Base-by-base conservation (phyloP, 108 stramenopile genomes). In the Conticribra weissflogii region DNA sequence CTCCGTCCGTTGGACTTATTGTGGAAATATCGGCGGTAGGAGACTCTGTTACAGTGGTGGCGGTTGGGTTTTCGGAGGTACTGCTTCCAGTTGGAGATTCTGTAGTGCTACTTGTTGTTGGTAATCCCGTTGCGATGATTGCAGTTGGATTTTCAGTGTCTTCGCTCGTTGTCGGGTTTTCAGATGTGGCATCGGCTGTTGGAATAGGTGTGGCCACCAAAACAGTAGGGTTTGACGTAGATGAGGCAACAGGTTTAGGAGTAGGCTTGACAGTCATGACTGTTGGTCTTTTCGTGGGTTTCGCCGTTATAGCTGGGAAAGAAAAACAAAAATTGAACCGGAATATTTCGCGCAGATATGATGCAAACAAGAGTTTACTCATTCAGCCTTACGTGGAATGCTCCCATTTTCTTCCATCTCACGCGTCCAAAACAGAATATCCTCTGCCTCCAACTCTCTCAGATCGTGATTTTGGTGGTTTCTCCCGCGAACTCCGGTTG, bases 391-490 rank as follows among this genome's bases (percentile, higher is more conserved):
- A 41, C 36, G 8, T 41, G 36, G 36, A 41, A 41, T 5, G 12
- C 47, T 28, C 47, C 62, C 44, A 46, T 3, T 48, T 18, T 32
- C 24, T 5, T 46, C 22, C 44, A 68, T 55, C 21, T 31, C 16
- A 17, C 67, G 67, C 24, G 55, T 57, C 67, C 55, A 68, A 56
- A 68, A 68, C 25, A 49, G 27, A 30, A 68, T 47, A 47, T 68
- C 67, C 28, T 68, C 67, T 5, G 36, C 56, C 32, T 66, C 33
- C 18, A 66, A 9, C 14, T 32, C 23, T 30, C 33, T 27, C 15
- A 21, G 19, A 16, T 36, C 59, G 1, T 33, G 9, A 3, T 5
- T 4, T 51, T 14, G 9, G 18, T 51, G 50, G 16, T 51, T 5
- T 21, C 16, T 51, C 50, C 50, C 50, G 4, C 19, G 50, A 17